Percentiles rank a stretch among this genome's conserved stretches.
These are phyloP conservation scores for Phytophthora citrophthora DNA, from an alignment of 352 stramenopile genomes.

Conservation along the genomic window DNA sequence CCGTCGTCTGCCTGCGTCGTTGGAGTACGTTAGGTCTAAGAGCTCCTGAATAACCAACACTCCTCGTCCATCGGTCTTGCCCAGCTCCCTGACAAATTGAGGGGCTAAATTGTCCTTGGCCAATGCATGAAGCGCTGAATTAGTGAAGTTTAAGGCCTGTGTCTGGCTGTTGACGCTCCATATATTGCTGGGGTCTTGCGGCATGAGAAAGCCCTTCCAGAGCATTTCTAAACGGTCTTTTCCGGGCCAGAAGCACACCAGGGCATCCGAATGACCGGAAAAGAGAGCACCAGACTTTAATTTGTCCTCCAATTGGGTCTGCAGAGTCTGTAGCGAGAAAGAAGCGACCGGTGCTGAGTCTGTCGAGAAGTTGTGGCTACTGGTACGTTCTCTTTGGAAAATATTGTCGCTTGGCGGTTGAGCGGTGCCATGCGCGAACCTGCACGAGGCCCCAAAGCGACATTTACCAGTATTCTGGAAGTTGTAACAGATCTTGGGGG, in stretches of 20 bases:
- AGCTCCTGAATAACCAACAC: slow-evolving; percentile 36
- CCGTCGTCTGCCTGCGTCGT: slow-evolving; percentile 35
- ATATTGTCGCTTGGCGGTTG: neutral
- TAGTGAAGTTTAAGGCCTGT: slow-evolving; percentile 48
- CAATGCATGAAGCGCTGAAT: slow-evolving; percentile 49
- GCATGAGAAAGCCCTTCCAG: slow-evolving; percentile 43
- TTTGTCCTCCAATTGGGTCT: slow-evolving; percentile 29
- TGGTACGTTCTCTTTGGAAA: neutral
- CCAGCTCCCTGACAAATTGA: slow-evolving; percentile 45
- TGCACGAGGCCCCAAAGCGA: slow-evolving; percentile 33
- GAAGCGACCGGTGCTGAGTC: neutral
- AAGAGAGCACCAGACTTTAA: slow-evolving; percentile 19
- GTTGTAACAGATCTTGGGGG: slow-evolving; percentile 22
- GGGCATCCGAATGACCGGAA: slow-evolving; percentile 33
- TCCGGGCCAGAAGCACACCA: slow-evolving; percentile 36
- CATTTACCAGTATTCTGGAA: slow-evolving; percentile 33
- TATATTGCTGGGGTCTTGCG: slow-evolving; percentile 10
- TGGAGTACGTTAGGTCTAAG: slow-evolving; percentile 34
- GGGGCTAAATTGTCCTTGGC: slow-evolving; percentile 31
- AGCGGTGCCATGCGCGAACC: slow-evolving; percentile 8
- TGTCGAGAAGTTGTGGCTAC: neutral
- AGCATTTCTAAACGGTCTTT: slow-evolving; percentile 26
- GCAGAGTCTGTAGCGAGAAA: slow-evolving; percentile 29
- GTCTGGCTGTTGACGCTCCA: slow-evolving; percentile 40
- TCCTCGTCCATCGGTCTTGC: slow-evolving; percentile 33